Evolutionary conservation across 371 early-diverging fungal species (phyloP).

Genomic region (Cokeromyces recurvatus): DNA sequence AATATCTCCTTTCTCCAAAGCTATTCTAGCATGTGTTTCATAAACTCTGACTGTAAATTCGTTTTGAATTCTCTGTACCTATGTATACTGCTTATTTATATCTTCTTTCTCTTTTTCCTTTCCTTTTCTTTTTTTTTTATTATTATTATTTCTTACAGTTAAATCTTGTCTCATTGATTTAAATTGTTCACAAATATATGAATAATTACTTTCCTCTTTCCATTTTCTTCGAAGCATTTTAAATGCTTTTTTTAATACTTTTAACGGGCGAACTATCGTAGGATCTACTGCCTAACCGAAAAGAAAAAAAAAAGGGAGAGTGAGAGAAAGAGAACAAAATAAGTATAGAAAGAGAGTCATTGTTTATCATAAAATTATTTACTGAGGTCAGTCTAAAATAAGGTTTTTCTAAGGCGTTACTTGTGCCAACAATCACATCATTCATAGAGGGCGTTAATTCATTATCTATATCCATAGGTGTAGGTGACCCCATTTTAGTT

Average conservation of each 20-base stretch:
- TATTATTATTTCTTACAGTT: constrained; percentile 63
- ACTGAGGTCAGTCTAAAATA: constrained; percentile 87
- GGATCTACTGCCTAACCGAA: constrained; percentile 89
- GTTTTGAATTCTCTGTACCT: constrained; percentile 89
- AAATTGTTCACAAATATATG: constrained; percentile 88
- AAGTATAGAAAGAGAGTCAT: too few relatives aligned
- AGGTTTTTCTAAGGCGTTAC: constrained; percentile 72
- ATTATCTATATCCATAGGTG: constrained; percentile 10
- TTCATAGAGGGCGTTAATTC: background rate
- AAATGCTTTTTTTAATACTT: constrained; percentile 68
- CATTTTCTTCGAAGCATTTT: constrained; percentile 74
- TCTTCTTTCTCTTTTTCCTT: too few relatives aligned
- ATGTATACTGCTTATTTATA: too few relatives aligned
- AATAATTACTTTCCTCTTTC: constrained; percentile 76
- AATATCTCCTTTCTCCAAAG: constrained; percentile 91
- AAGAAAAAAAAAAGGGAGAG: too few relatives aligned
- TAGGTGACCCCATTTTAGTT: constrained; percentile 1
- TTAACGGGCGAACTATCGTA: constrained; percentile 80
- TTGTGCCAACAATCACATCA: constrained; percentile 82
- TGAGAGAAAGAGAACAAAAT: too few relatives aligned
- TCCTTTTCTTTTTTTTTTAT: too few relatives aligned
- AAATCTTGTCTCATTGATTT: constrained; percentile 78
- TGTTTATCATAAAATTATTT: too few relatives aligned
- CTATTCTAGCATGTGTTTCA: constrained; percentile 92
- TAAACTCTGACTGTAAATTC: constrained; percentile 92